Percentiles rank a stretch among this genome's conserved stretches.
Evolutionary conservation across 1,284 basidiomycete genomes (phyloP).

Genomic region (Cutaneotrichosporon curvatum): DNA sequence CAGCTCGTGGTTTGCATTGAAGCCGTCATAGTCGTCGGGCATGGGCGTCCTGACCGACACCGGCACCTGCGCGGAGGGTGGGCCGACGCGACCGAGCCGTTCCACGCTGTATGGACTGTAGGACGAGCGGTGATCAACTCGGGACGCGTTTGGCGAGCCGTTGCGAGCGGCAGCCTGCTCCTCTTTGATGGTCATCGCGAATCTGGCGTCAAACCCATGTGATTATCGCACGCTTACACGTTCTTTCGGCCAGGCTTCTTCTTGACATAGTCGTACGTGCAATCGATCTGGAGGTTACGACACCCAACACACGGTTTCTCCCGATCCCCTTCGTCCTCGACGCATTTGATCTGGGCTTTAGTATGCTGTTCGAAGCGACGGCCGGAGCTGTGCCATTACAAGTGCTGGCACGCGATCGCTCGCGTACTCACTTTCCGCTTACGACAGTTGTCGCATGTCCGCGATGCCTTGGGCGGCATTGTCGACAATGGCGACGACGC

Average conservation of each 20-base stretch:
- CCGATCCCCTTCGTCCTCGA: constrained; percentile 17
- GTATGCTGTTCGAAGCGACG: no score
- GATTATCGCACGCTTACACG: constrained; percentile 21
- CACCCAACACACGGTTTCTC: constrained; percentile 33
- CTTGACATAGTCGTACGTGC: constrained; percentile 39
- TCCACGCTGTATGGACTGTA: neutral
- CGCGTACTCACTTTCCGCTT: constrained; percentile 31
- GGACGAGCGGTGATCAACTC: neutral
- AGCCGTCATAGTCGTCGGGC: neutral
- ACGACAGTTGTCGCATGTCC: constrained; percentile 40
- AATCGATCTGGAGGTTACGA: constrained; percentile 33
- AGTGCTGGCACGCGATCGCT: no score
- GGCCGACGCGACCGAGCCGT: no score
- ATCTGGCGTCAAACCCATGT: constrained; percentile 2
- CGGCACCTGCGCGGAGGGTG: no score
- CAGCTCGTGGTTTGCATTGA: neutral
- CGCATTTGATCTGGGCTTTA: constrained; percentile 32
- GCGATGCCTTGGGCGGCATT: constrained; percentile 5
- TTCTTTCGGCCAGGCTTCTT: constrained; percentile 44
- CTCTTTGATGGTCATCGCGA: constrained; percentile 10
- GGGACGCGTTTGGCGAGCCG: neutral
- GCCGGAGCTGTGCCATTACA: no score
- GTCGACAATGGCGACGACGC: neutral
- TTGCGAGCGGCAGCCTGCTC: constrained; percentile 2
- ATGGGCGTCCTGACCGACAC: no score